Conservation (phyloP, 2,329 filamentous ascomycete species). For the Fusarium kyushuense region DNA sequence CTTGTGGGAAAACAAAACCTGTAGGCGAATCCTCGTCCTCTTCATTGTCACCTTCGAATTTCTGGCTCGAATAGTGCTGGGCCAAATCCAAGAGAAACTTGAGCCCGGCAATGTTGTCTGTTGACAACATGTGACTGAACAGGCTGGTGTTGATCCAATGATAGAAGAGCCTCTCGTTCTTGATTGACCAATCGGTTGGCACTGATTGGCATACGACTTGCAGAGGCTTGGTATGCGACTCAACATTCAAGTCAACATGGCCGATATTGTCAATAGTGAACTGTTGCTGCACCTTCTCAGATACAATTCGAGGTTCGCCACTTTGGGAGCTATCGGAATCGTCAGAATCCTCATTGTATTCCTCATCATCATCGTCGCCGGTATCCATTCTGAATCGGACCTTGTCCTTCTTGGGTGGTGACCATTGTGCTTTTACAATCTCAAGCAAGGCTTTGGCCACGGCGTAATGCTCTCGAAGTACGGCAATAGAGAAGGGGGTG, state of each 20-base stretch:
- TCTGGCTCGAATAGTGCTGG: constrained; percentile 57
- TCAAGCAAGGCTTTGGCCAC: constrained; percentile 75
- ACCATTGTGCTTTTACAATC: constrained; percentile 77
- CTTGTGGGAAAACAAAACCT: constrained; percentile 56
- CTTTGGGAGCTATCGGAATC: constrained; percentile 47
- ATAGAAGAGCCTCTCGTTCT: constrained; percentile 46
- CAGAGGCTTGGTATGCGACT: constrained; percentile 70
- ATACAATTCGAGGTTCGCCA: constrained; percentile 59
- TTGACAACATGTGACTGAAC: constrained; percentile 61
- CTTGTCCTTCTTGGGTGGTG: constrained; percentile 64
- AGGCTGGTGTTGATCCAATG: constrained; percentile 40
- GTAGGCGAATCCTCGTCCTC: constrained; percentile 50
- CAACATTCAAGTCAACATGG: constrained; percentile 74
- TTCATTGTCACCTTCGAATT: constrained; percentile 52
- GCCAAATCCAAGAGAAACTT: constrained; percentile 69
- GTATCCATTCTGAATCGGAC: constrained; percentile 62
- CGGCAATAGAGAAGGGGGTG: constrained; percentile 75
- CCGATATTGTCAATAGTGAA: constrained; percentile 84
- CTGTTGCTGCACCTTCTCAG: constrained; percentile 70
- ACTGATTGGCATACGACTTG: constrained; percentile 60
- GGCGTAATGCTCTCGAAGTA: constrained; percentile 72
- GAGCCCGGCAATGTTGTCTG: constrained; percentile 66
- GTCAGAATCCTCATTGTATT: constrained; percentile 47
- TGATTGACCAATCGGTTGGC: constrained; percentile 49
- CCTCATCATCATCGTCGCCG: constrained; percentile 54